Percentiles rank a stretch among this genome's conserved stretches.
These are phyloP conservation scores for Capsicum pubescens DNA, from an alignment of 257 asterid genomes.

Conservation along the genomic window DNA sequence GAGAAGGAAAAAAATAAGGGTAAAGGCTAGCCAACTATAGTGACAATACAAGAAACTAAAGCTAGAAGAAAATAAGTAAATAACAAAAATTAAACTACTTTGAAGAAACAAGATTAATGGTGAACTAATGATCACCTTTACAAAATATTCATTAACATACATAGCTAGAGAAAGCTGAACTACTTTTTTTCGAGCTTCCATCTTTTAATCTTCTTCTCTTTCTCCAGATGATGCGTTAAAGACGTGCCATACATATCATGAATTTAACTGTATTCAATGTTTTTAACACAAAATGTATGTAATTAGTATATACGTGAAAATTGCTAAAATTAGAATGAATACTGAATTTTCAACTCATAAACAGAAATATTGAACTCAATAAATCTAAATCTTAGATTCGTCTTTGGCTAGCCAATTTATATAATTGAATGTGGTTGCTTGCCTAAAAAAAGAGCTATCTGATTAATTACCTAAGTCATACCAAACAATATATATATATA, in stretches of 20 bases:
- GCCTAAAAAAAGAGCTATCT: no score
- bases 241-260: no score
- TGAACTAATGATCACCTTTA: no score
- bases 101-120: background rate
- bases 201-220: background rate
- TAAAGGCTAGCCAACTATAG: background rate
- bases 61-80: background rate
- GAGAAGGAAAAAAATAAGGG: background rate
- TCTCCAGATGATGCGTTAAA: background rate
- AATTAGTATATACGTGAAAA: background rate
- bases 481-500: no score
- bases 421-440: no score
- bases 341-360: no score
- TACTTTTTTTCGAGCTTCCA: background rate
- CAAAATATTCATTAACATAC: background rate
- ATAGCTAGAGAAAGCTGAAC: background rate
- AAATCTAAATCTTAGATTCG: background rate
- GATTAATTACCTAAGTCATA: no score
- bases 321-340: background rate
- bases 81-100: background rate
- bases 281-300: background rate
- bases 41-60: constrained; percentile 3
- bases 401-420: background rate
- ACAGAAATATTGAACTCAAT: no score
- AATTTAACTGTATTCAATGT: background rate